These are phyloP conservation scores for Scortechinia acanthostroma DNA, from an alignment of 2,329 filamentous ascomycete genomes.

Conservation along the genomic window DNA sequence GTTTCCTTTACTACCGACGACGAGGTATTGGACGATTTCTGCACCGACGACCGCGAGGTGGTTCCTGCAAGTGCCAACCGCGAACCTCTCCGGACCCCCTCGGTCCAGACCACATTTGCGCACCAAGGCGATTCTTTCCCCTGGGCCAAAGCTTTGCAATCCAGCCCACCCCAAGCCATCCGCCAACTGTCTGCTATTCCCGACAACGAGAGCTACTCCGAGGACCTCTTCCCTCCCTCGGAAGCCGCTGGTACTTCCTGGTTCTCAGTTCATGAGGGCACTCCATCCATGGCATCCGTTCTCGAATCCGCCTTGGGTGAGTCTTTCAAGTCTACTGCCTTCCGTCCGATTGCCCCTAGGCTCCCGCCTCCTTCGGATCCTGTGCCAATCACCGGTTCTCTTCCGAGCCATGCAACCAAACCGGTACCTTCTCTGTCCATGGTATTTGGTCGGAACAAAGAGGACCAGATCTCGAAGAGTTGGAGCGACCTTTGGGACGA, in stretches of 20 bases:
- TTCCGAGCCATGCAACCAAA: constrained; percentile 75
- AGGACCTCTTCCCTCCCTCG: constrained; percentile 79
- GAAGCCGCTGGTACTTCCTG: constrained; percentile 64
- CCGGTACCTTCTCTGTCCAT: constrained; percentile 55
- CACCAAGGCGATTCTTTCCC: constrained; percentile 75
- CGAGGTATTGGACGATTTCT: constrained; percentile 88
- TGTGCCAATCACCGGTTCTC: constrained; percentile 57
- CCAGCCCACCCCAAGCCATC: constrained; percentile 60
- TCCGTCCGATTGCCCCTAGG: no score
- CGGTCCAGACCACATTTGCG: constrained; percentile 78
- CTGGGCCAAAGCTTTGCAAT: constrained; percentile 85
- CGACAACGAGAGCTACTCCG: constrained; percentile 69
- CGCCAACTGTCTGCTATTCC: constrained; percentile 84
- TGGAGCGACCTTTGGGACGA: constrained; percentile 99
- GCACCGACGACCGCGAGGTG: constrained; percentile 70
- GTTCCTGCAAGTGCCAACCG: constrained; percentile 75
- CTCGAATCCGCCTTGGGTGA: constrained; percentile 74
- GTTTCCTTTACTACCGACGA: constrained; percentile 91
- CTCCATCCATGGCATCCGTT: constrained; percentile 76
- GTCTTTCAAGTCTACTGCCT: constrained; percentile 59
- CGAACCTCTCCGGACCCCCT: constrained; percentile 90
- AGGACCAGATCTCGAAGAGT: constrained; percentile 85
- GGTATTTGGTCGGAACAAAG: constrained; percentile 68
- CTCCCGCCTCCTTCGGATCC: constrained; percentile 42
- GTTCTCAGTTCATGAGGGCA: constrained; percentile 71